phyloP scores from a whole-genome alignment of 2,329 filamentous ascomycete species.

The Xylariaceae sp. region DNA sequence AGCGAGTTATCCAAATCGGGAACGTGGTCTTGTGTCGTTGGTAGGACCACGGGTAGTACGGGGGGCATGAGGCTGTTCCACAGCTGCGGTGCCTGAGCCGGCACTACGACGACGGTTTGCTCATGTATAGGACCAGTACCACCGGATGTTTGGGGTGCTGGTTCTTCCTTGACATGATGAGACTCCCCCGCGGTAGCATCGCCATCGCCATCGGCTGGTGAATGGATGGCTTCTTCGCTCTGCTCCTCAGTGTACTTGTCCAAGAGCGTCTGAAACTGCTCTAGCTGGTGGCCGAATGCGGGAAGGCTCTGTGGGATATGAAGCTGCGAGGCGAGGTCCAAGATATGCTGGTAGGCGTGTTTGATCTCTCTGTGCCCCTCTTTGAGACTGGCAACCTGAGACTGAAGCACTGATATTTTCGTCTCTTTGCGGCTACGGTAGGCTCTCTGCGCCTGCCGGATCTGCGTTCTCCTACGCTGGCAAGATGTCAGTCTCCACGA shows the following conservation, averaged over 20 bases:
- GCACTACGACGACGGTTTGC: constrained; percentile 1
- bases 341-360: constrained; percentile 59
- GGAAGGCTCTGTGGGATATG: constrained; percentile 52
- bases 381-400: constrained; percentile 61
- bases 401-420: constrained; percentile 66
- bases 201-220: constrained; percentile 22
- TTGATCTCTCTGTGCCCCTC: constrained; percentile 67
- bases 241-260: constrained; percentile 39
- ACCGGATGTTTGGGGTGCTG: constrained; percentile 1
- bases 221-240: no score
- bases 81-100: constrained; percentile 3
- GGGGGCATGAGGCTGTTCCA: constrained; percentile 9
- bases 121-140: no score
- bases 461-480: constrained; percentile 76
- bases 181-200: constrained; percentile 6
- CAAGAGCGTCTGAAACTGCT: constrained; percentile 51
- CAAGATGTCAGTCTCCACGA: constrained; percentile 9
- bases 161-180: constrained; percentile 1
- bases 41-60: constrained; percentile 5
- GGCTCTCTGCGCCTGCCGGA: constrained; percentile 76
- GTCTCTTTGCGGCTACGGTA: constrained; percentile 81
- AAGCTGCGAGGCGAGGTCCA: constrained; percentile 51
- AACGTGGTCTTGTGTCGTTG: background rate
- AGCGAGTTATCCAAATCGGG: constrained; percentile 1
- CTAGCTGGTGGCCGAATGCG: constrained; percentile 49